These are phyloP conservation scores for Meira miltonrushii DNA, from an alignment of 1,284 basidiomycete genomes.

Conservation along the genomic window DNA sequence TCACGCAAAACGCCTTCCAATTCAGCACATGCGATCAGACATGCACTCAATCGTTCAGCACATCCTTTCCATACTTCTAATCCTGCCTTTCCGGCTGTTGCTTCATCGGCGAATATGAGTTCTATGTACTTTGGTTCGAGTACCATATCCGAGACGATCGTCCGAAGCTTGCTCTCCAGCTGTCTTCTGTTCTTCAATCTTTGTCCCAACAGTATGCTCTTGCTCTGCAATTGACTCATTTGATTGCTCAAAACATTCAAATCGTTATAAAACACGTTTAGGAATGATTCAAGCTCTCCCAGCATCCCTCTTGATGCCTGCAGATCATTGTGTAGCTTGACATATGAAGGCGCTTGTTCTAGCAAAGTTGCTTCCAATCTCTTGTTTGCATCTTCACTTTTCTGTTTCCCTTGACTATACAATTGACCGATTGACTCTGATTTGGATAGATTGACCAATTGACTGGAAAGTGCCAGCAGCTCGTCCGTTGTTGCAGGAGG, in stretches of 20 bases:
- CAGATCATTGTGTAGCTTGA: slow-evolving; percentile 62
- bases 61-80: slow-evolving; percentile 1
- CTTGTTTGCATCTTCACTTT: not conserved
- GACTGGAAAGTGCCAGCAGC: too few relatives aligned
- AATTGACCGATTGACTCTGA: too few relatives aligned
- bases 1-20: not conserved
- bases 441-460: too few relatives aligned
- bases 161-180: slow-evolving; percentile 75
- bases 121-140: slow-evolving; percentile 75
- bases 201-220: slow-evolving; percentile 82
- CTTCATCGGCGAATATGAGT: slow-evolving; percentile 77
- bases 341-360: slow-evolving; percentile 12
- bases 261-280: slow-evolving; percentile 91
- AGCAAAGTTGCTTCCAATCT: slow-evolving; percentile 11
- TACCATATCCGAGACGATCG: slow-evolving; percentile 71
- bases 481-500: too few relatives aligned
- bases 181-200: slow-evolving; percentile 77
- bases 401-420: too few relatives aligned
- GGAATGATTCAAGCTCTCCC: slow-evolving; percentile 77
- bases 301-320: slow-evolving; percentile 60
- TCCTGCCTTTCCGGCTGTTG: slow-evolving; percentile 56
- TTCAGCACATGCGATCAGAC: not conserved
- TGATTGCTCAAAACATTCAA: slow-evolving; percentile 88
- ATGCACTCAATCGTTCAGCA: not conserved
- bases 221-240: slow-evolving; percentile 83